A percentile compares a stretch with the other conserved stretches of the same genome.
These are phyloP conservation scores for Prillingera fragicola DNA, from an alignment of 1,284 basidiomycete genomes.

Conservation along the genomic window DNA sequence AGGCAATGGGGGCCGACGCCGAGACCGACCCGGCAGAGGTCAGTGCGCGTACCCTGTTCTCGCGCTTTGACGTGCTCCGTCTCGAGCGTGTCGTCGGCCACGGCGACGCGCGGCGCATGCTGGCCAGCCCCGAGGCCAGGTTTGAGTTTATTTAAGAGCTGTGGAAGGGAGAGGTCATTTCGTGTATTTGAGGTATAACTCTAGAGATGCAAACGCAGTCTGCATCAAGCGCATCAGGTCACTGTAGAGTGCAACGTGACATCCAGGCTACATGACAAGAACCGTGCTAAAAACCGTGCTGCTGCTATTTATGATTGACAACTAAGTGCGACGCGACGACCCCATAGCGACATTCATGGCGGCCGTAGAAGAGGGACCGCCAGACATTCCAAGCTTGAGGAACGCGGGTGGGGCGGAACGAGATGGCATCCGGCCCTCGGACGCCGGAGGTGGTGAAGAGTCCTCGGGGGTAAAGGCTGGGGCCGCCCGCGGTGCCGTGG, in stretches of 20 bases:
- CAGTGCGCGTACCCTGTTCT: conserved; percentile 70
- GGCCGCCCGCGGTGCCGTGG: neutral
- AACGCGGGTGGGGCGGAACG: conserved; percentile 6
- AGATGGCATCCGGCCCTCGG: neutral
- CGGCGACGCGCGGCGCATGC: conserved; percentile 46
- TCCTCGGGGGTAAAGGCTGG: neutral
- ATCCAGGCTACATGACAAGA: conserved; percentile 15
- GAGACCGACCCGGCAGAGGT: conserved; percentile 65
- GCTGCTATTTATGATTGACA: neutral
- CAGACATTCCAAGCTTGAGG: conserved; percentile 10
- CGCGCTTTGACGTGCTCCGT: conserved; percentile 79
- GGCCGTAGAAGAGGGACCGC: conserved; percentile 9
- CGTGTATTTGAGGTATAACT: no score
- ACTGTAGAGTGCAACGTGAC: no score
- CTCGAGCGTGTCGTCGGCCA: conserved; percentile 70
- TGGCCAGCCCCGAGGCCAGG: conserved; percentile 41
- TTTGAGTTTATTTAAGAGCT: conserved; percentile 48
- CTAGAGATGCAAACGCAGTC: no score
- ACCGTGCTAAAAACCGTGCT: neutral
- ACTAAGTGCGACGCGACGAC: neutral
- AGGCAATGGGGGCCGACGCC: conserved; percentile 24
- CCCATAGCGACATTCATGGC: conserved; percentile 18
- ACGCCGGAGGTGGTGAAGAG: neutral
- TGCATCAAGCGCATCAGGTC: no score
- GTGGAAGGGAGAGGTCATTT: no score